Evolutionary conservation across 164 flowering plant species (phyloP).

Genomic region (Piper longum): DNA sequence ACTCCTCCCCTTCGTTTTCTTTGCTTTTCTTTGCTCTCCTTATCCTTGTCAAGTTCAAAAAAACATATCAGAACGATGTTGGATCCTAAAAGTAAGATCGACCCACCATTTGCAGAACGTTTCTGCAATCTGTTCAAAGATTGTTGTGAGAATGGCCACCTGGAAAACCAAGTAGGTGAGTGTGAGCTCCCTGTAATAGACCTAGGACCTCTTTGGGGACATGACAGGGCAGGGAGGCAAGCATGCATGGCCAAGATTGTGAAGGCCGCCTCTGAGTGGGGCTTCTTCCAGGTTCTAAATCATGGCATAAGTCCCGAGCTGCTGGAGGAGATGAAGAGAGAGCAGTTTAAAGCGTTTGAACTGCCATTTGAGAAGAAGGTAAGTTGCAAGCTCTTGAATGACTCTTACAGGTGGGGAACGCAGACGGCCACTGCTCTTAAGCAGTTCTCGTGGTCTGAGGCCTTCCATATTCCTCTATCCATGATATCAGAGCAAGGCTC

Average conservation of each 20-base stretch:
- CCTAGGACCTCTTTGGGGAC: slow-evolving; percentile 25
- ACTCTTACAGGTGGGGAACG: slow-evolving; percentile 66
- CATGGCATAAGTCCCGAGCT: slow-evolving; percentile 51
- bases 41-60: slow-evolving; percentile 1
- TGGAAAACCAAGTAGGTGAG: slow-evolving; percentile 4
- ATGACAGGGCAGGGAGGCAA: slow-evolving; percentile 8
- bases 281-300: slow-evolving; percentile 77
- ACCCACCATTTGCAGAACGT: slow-evolving; percentile 38
- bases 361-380: slow-evolving; percentile 44
- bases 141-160: background rate
- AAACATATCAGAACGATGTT: slow-evolving; percentile 4
- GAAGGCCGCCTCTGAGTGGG: slow-evolving; percentile 63
- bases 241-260: slow-evolving; percentile 28
- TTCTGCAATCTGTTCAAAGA: slow-evolving; percentile 16
- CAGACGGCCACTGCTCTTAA: slow-evolving; percentile 39
- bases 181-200: slow-evolving; percentile 62
- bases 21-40: background rate
- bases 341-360: slow-evolving; percentile 49
- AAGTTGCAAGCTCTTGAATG: slow-evolving; percentile 29
- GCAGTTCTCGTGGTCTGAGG: slow-evolving; percentile 74
- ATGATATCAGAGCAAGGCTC: slow-evolving; percentile 34
- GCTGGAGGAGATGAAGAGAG: slow-evolving; percentile 42
- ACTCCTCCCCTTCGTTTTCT: background rate
- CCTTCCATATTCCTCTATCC: slow-evolving; percentile 56
- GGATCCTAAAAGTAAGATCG: slow-evolving; percentile 11